Base-by-base conservation (phyloP, 1,284 basidiomycete species). In the Phellopilus nigrolimitatus region DNA sequence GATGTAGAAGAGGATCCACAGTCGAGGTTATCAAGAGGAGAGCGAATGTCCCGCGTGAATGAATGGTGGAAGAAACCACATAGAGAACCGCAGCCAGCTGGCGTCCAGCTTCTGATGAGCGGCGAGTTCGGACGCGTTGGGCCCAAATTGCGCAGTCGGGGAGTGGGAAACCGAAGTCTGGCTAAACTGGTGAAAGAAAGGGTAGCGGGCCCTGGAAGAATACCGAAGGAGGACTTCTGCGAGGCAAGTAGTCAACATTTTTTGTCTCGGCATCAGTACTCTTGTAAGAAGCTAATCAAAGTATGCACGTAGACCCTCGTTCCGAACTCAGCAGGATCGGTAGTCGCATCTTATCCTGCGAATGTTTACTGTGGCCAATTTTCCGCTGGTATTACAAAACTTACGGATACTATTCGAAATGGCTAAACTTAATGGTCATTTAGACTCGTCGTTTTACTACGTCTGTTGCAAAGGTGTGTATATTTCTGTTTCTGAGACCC, bases 321-420 rank as follows among this genome's bases (percentile, higher is more conserved):
- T 8, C 95, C 95, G 0, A 97, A 97, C 62, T 81, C 87, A 3
- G 77, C 80, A 57, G 95, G 95, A 3, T 89, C 90, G 1, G 80
- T 91, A 9, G 94, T 98, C 0, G 91, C 92, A 1, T 73, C 75
- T 31, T 94, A 94, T 61, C 75, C 77, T 3, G 72, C 83, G 10
- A 91, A 93, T 53, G 84, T 94, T 28, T 99, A 99, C 64, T 91
- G 87, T 9, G 97, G 92, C 0, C 95, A 97, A 66, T 98, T 87
- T 67, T 94, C 91, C 12, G 73, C 75, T 59, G 88, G 88, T 84
- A 55, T 51, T 56, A 66, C 66, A 43, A 66, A 27, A 49, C 57
- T 38, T 61, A 64, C 53, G 65, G 64, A 60, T 48, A 24, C 7
- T 47, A 31, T 17, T 45, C 49, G 34, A 25, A 33, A n/a, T 30